Conservation (phyloP, 164 flowering plant genomes). For the Vitis rotundifolia region DNA sequence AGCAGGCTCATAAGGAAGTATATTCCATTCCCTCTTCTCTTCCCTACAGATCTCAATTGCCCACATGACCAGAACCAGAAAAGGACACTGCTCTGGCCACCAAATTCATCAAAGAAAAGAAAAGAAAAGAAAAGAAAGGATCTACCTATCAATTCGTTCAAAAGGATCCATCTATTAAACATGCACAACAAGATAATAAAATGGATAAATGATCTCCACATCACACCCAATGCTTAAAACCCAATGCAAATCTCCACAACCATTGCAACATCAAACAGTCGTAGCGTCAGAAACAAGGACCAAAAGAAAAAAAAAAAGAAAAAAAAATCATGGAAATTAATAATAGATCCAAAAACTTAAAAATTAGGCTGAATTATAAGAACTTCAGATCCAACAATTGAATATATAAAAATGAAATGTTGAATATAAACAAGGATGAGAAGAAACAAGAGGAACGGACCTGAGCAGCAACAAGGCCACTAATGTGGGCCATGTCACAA, state of each 20-base stretch:
- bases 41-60: too few relatives aligned
- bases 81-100: background rate
- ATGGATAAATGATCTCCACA: too few relatives aligned
- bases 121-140: background rate
- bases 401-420: background rate
- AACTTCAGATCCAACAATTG: constrained; percentile 7
- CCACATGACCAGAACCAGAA: too few relatives aligned
- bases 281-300: too few relatives aligned
- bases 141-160: too few relatives aligned
- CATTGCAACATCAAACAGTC: background rate
- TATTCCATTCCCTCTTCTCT: too few relatives aligned
- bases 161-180: too few relatives aligned
- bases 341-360: background rate
- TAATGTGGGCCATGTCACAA: constrained; percentile 98
- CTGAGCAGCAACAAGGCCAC: constrained; percentile 99
- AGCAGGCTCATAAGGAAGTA: too few relatives aligned
- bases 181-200: too few relatives aligned
- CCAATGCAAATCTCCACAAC: constrained; percentile 5
- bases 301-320: too few relatives aligned
- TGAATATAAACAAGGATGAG: background rate
- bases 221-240: background rate
- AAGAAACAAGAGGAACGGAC: constrained; percentile 28
- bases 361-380: background rate
- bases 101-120: background rate
- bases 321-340: too few relatives aligned